Base-by-base conservation (phyloP, 2,329 filamentous ascomycete species). In the Talaromyces albobiverticillius region DNA sequence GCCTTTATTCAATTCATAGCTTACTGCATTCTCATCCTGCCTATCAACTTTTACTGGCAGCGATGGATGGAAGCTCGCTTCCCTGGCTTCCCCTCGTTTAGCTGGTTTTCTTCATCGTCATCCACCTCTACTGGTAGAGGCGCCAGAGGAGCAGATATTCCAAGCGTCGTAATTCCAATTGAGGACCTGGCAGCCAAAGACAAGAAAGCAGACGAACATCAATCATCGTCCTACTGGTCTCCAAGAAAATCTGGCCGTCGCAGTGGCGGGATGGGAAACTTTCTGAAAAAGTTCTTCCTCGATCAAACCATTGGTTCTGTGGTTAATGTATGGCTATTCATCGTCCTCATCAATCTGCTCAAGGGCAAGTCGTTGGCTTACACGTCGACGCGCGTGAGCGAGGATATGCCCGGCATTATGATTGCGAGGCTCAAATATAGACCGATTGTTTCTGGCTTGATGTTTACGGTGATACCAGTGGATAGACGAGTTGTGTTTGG, bases 31-130 rank as follows among this genome's bases (percentile, higher is more conserved):
- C 67, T 95, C 56, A 86, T 81, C 70, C 87, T 86, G 38, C 90
- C 91, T 2, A 88, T 88, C 42, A 96, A 96, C 72, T 89, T 90
- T 66, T 67, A 89, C 63, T 96, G 90, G 91, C 91, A 95, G 78
- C 80, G 83, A 38, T 89, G 82, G 66, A 79, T 96, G 50, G 91
- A 96, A 71, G 75, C 80, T 5, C 72, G 77, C 3, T 95, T 90
- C 65, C 91, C 91, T 0, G 86, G 87, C 0, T 81, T 82, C 61
- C 79, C 79, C 49, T 56, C 67, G 3, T 25, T 49, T 43, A 41
- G 57, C 32, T 54, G 46, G 51, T 51, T 46, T 29, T 50, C 56
- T 2, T 51, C 54, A 4, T 69, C 76, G n/a, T 71, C 76, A 36
- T 53, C 53, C 7, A 50, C 53, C 22, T 31, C 43, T 23, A 71